These are phyloP conservation scores for Fomes fomentarius DNA, from an alignment of 1,284 basidiomycete genomes.

Conservation along the genomic window DNA sequence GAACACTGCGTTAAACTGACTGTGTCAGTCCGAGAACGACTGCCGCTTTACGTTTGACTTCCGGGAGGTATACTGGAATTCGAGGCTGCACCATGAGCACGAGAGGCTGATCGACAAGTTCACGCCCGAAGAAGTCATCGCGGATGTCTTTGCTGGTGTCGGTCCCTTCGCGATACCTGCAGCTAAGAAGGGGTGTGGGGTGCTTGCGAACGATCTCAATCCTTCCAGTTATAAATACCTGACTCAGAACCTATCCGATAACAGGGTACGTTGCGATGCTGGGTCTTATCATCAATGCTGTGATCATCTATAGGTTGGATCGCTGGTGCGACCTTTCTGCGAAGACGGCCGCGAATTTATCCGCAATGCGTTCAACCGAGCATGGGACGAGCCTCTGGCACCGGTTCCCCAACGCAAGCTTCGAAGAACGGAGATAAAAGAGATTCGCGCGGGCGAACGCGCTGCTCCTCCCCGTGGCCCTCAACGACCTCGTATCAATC, in stretches of 20 bases:
- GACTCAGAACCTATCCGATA: constrained; percentile 70
- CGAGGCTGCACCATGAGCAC: constrained; percentile 91
- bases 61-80: constrained; percentile 97
- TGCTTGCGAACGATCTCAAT: constrained; percentile 95
- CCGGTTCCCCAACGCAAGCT: constrained; percentile 51
- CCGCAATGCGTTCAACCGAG: constrained; percentile 52
- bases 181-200: constrained; percentile 86
- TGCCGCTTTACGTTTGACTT: constrained; percentile 96
- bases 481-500: constrained; percentile 65
- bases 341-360: constrained; percentile 90
- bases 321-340: constrained; percentile 71
- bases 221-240: constrained; percentile 86
- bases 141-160: constrained; percentile 96
- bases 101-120: constrained; percentile 79
- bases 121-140: constrained; percentile 74
- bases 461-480: constrained; percentile 23
- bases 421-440: constrained; percentile 46
- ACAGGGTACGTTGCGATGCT: constrained; percentile 58
- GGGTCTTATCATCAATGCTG: background rate
- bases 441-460: constrained; percentile 15
- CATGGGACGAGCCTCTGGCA: constrained; percentile 68
- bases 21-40: constrained; percentile 82
- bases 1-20: too few relatives aligned
- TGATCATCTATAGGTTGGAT: constrained; percentile 55
- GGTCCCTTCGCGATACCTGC: constrained; percentile 97